Percentiles rank a stretch among this genome's conserved stretches.
Evolutionary conservation across 257 asterid genomes (phyloP).

Genomic region (Lithospermum erythrorhizon): DNA sequence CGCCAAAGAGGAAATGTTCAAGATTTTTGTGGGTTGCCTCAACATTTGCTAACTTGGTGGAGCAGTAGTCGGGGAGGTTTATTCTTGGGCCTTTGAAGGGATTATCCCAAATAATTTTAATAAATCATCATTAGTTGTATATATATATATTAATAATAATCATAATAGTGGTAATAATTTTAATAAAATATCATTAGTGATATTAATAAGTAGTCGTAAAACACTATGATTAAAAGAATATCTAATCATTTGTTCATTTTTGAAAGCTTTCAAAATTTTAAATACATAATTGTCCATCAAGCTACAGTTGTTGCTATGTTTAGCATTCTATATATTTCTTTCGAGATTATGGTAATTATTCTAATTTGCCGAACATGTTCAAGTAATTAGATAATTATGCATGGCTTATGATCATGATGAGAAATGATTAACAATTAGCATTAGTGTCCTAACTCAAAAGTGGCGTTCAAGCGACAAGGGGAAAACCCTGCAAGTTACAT

Average conservation of each 20-base stretch:
- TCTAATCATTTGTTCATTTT: neutral
- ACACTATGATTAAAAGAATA: neutral
- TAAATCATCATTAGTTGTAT: no score
- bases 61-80: neutral
- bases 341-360: neutral
- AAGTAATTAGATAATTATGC: no score
- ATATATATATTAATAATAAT: no score
- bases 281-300: neutral
- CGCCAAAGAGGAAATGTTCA: neutral
- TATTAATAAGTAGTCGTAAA: neutral
- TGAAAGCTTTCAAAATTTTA: neutral
- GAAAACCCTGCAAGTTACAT: no score
- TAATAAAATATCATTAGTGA: no score
- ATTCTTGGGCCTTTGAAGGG: neutral
- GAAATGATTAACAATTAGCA: no score
- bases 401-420: no score
- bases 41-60: slow-evolving; percentile 1
- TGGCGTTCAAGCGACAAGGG: no score
- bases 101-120: neutral
- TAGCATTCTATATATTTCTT: neutral
- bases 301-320: neutral
- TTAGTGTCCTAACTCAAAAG: no score
- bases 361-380: no score
- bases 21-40: slow-evolving; percentile 1
- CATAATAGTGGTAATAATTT: no score